Percentiles rank a stretch among this genome's conserved stretches.
Evolutionary conservation across 1,139 yeast species (phyloP).

Genomic region (Yamadazyma siamensis): DNA sequence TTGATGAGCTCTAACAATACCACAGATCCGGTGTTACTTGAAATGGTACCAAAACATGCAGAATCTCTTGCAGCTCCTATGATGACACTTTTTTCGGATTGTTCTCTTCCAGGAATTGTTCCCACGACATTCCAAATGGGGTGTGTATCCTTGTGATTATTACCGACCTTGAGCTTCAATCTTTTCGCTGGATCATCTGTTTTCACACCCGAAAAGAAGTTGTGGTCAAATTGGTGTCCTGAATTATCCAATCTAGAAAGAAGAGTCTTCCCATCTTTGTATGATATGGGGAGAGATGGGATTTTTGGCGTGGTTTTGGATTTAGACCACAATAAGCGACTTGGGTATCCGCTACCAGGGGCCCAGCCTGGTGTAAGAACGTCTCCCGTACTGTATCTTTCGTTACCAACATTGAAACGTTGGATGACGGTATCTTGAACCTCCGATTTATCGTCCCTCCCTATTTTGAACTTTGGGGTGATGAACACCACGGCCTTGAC

Average conservation of each 20-base stretch:
- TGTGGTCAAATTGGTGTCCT: slow-evolving; percentile 40
- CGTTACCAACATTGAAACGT: slow-evolving; percentile 61
- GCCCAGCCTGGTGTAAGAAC: slow-evolving; percentile 78
- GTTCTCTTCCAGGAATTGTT: slow-evolving; percentile 77
- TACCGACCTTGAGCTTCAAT: slow-evolving; percentile 40
- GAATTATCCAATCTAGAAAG: slow-evolving; percentile 42
- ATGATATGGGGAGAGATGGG: slow-evolving; percentile 75
- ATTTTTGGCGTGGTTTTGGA: slow-evolving; percentile 62
- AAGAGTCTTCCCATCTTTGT: slow-evolving; percentile 60
- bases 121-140: slow-evolving; percentile 79
- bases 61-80: slow-evolving; percentile 88
- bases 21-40: slow-evolving; percentile 75
- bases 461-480: slow-evolving; percentile 22
- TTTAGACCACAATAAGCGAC: slow-evolving; percentile 40
- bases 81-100: slow-evolving; percentile 65
- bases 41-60: slow-evolving; percentile 68
- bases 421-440: slow-evolving; percentile 49
- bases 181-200: slow-evolving; percentile 22
- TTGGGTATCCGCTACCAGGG: slow-evolving; percentile 37
- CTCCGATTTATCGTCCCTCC: slow-evolving; percentile 31
- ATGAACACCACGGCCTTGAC: slow-evolving; percentile 39
- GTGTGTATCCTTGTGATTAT: slow-evolving; percentile 58
- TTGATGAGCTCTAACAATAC: slow-evolving; percentile 70
- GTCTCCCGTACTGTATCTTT: slow-evolving; percentile 74
- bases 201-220: slow-evolving; percentile 28